phyloP scores from a whole-genome alignment of 2,329 filamentous ascomycete species.

The Dactylellina cionopaga region DNA sequence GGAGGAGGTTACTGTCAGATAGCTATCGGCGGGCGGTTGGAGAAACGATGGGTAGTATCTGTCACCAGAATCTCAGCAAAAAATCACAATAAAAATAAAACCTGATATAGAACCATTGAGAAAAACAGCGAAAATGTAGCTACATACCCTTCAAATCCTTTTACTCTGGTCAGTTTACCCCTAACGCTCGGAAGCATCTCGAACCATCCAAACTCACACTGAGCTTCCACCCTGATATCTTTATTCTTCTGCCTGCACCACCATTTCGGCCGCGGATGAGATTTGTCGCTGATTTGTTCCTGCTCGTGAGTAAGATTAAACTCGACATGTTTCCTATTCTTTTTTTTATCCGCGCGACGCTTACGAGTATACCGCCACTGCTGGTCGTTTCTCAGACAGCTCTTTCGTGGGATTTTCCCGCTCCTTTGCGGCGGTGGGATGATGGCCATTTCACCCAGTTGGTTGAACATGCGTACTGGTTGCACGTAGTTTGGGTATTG shows the following conservation, averaged over 20 bases:
- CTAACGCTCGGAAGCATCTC: conserved; percentile 28
- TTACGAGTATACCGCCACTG: not conserved
- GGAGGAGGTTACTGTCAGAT: conserved; percentile 1
- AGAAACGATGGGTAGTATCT: conserved; percentile 36
- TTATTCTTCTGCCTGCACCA: not conserved
- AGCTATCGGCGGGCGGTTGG: not conserved
- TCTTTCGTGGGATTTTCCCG: conserved; percentile 1
- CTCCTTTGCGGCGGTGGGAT: conserved; percentile 5
- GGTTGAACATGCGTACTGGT: conserved; percentile 20
- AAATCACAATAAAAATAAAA: not conserved
- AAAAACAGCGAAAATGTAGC: not conserved
- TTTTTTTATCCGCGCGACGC: not conserved
- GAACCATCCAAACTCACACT: conserved; percentile 1
- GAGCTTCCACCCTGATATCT: not conserved
- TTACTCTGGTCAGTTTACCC: conserved; percentile 13
- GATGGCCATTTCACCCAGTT: conserved; percentile 21
- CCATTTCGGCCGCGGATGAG: conserved; percentile 1
- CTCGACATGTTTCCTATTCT: not conserved
- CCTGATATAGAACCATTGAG: too few species aligned
- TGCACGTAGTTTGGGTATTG: conserved; percentile 23
- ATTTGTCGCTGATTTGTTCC: not conserved
- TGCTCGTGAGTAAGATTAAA: conserved; percentile 3
- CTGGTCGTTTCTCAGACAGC: not conserved
- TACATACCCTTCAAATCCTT: conserved; percentile 26
- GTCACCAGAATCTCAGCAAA: not conserved